These are phyloP conservation scores for Skeletonema tropicum DNA, from an alignment of 108 stramenopile genomes.

Conservation along the genomic window DNA sequence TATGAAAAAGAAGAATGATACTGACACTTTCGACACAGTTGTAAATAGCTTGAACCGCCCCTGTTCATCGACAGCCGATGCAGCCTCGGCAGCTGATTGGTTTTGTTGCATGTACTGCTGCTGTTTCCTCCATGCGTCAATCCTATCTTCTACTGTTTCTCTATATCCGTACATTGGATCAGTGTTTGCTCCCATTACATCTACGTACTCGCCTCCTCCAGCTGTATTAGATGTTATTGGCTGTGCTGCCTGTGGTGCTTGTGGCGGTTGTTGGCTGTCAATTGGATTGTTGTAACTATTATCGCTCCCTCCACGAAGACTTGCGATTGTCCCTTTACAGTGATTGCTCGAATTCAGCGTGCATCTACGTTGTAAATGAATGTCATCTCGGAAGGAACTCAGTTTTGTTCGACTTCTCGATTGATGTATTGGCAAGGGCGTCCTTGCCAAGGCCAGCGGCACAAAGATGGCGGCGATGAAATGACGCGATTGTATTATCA, in stretches of 20 bases:
- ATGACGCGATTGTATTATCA: neutral
- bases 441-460: conserved; percentile 1
- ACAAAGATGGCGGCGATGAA: neutral
- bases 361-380: neutral
- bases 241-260: neutral
- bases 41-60: conserved; percentile 79
- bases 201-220: neutral
- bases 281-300: neutral
- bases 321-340: neutral
- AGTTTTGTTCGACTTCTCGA: neutral
- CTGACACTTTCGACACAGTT: conserved; percentile 72
- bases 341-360: neutral
- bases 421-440: conserved; percentile 3
- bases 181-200: neutral
- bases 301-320: neutral
- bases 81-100: conserved; percentile 31
- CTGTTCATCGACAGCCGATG: conserved; percentile 63
- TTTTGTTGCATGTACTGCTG: conserved; percentile 53
- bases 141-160: conserved; percentile 82
- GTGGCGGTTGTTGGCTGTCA: neutral
- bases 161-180: conserved; percentile 44
- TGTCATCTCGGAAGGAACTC: neutral
- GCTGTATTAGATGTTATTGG: neutral
- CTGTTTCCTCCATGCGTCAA: conserved; percentile 67
- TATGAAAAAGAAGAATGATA: conserved; percentile 81